Conservation (phyloP, 306 rosid genomes). For the Alnus glutinosa region DNA sequence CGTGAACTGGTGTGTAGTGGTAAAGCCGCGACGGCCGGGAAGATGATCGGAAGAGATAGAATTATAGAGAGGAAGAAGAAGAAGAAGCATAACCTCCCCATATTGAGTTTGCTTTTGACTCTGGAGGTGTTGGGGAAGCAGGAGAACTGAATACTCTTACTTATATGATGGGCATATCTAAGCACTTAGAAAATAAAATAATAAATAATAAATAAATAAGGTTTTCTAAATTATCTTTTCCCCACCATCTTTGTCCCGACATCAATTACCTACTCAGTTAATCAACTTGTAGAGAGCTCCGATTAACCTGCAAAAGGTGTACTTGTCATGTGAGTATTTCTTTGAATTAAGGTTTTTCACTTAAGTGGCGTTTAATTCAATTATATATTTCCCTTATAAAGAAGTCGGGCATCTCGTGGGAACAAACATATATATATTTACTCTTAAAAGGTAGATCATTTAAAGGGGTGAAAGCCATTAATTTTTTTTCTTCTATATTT, state of each 20-base stretch:
- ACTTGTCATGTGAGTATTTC: too few relatives aligned
- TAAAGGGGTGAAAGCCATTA: too few relatives aligned
- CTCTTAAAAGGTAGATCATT: too few relatives aligned
- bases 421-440: too few relatives aligned
- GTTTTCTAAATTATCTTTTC: neutral
- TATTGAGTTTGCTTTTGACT: neutral
- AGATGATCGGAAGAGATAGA: neutral
- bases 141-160: neutral
- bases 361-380: too few relatives aligned
- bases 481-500: too few relatives aligned
- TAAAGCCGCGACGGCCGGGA: neutral
- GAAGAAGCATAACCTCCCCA: neutral
- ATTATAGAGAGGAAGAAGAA: neutral
- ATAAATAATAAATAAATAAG: neutral
- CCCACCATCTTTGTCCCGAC: neutral
- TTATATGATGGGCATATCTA: neutral
- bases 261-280: too few relatives aligned
- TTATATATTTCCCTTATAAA: too few relatives aligned
- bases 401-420: too few relatives aligned
- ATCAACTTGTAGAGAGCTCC: too few relatives aligned
- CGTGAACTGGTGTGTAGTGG: conserved; percentile 48
- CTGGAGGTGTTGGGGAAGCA: neutral
- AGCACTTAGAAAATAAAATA: neutral
- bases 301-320: too few relatives aligned
- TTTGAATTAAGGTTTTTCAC: too few relatives aligned